A percentile compares a stretch with the other conserved stretches of the same genome.
These are phyloP conservation scores for Capsicum baccatum DNA, from an alignment of 257 asterid species.

Conservation along the genomic window DNA sequence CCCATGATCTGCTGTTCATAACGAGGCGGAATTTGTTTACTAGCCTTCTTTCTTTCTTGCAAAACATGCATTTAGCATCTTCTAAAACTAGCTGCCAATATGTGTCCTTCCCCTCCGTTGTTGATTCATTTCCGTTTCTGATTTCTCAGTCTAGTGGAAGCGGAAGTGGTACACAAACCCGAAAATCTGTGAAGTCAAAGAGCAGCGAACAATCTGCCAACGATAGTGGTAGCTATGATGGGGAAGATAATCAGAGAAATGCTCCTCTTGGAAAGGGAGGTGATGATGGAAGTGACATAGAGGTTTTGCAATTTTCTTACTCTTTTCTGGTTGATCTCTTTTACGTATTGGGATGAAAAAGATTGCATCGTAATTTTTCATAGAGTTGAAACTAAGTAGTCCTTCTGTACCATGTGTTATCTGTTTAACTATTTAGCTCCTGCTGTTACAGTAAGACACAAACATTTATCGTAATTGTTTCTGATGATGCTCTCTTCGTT, in stretches of 20 bases:
- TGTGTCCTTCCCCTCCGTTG: background rate
- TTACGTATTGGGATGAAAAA: background rate
- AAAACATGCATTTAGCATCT: background rate
- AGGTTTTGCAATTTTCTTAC: slow-evolving; percentile 41
- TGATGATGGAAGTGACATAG: slow-evolving; percentile 79
- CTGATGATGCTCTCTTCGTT: background rate
- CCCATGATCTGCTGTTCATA: background rate
- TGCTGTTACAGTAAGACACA: background rate
- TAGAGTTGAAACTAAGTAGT: background rate
- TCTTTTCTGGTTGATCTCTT: background rate
- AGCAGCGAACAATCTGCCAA: slow-evolving; percentile 49
- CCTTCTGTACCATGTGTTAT: background rate
- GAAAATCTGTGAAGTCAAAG: slow-evolving; percentile 67
- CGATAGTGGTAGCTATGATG: slow-evolving; percentile 51
- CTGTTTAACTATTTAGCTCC: background rate
- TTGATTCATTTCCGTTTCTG: slow-evolving; percentile 40
- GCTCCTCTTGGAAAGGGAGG: slow-evolving; percentile 65
- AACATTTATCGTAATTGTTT: background rate
- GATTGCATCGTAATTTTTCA: background rate
- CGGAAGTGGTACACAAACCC: slow-evolving; percentile 74
- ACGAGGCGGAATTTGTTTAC: background rate
- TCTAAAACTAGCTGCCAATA: background rate
- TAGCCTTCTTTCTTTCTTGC: background rate
- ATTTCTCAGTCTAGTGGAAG: slow-evolving; percentile 80
- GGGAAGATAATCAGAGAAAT: slow-evolving; percentile 57